A percentile compares a stretch with the other conserved stretches of the same genome.
phyloP scores from a whole-genome alignment of 139 green algal species.

The Eudorina sp. region DNA sequence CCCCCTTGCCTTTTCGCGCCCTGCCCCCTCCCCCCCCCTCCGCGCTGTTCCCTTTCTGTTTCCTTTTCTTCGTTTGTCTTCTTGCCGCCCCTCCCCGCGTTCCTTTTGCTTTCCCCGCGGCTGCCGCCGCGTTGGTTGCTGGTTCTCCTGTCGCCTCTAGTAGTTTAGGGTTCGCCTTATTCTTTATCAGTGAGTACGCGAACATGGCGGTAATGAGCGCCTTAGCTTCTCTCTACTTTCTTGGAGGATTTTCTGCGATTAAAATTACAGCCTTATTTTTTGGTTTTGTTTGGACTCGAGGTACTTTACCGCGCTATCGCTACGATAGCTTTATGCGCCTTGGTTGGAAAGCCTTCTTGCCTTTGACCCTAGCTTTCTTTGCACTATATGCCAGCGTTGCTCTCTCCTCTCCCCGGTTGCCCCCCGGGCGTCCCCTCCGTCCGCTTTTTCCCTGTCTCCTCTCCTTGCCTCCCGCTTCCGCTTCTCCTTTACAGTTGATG shows the following conservation, averaged over 20 bases:
- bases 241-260: constrained; percentile 72
- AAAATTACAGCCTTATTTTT: constrained; percentile 70
- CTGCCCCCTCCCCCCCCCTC: constrained; percentile 26
- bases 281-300: constrained; percentile 82
- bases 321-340: constrained; percentile 84
- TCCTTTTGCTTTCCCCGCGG: constrained; percentile 84
- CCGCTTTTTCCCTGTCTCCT: not conserved
- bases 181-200: constrained; percentile 82
- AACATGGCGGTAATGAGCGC: constrained; percentile 84
- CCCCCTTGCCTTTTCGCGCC: constrained; percentile 71
- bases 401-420: not conserved
- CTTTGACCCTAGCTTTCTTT: constrained; percentile 73
- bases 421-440: not conserved
- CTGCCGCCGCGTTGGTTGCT: constrained; percentile 78
- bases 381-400: constrained; percentile 52
- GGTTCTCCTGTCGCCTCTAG: constrained; percentile 84
- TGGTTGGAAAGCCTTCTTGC: constrained; percentile 81
- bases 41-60: constrained; percentile 61
- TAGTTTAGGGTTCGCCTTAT: constrained; percentile 80
- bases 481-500: not conserved
- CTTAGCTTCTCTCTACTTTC: constrained; percentile 78
- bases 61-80: constrained; percentile 84
- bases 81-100: constrained; percentile 84
- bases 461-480: not conserved
- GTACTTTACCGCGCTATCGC: constrained; percentile 80